Evolutionary conservation across 1,284 basidiomycete species (phyloP), one percentile per base, ranked within the genome.

Genomic region (Pseudozyma flocculosa): DNA sequence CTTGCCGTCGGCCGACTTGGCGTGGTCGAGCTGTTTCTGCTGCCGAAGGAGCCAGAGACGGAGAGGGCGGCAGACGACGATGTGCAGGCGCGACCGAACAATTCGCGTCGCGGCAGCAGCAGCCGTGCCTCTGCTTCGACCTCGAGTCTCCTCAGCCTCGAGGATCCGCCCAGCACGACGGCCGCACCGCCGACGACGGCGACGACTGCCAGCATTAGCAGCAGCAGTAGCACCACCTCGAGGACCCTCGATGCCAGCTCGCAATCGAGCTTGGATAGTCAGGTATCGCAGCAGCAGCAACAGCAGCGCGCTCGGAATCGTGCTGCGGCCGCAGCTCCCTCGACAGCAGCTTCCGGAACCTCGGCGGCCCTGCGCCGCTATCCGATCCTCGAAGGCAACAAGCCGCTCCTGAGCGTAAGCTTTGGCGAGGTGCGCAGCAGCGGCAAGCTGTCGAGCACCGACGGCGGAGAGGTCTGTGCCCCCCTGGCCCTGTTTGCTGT

Each of bases 1-100:
- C 32, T 60, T 8, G 43, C 41, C 43, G 51, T 54, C 9, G 44
- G 51, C 30, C 47, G 57, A 13, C 29, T 51, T 18, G 57, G 57
- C 22, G 26, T 21, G 7, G 24, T 59, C 19, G 40, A 45, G 18
- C 34, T 59, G 22, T 50, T 48, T 36, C 34, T 22, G 17, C 41
- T 43, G 9, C 22, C 41, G 23, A 18, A 4, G 7, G 18, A 40
- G 15, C 39, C 9, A 10, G 22, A 40, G 32, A 34, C 3, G 32
- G 32, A 34, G 32, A 7, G 7, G 29, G 29, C 29, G 29, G 29
- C 5, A 5, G 29, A 29, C 29, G 29, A 5, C 7, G 5, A 29
- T 13, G 7, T 5, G 29, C 29, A 29, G 13, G 29, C 29, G 13
- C 17, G 7, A 8, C 36, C 36, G 17, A n/a, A n/a, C n/a, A n/a